Evolutionary conservation across 345 rosid species (phyloP), one percentile per base, ranked within the genome.

Genomic region (Aquilaria malaccensis): DNA sequence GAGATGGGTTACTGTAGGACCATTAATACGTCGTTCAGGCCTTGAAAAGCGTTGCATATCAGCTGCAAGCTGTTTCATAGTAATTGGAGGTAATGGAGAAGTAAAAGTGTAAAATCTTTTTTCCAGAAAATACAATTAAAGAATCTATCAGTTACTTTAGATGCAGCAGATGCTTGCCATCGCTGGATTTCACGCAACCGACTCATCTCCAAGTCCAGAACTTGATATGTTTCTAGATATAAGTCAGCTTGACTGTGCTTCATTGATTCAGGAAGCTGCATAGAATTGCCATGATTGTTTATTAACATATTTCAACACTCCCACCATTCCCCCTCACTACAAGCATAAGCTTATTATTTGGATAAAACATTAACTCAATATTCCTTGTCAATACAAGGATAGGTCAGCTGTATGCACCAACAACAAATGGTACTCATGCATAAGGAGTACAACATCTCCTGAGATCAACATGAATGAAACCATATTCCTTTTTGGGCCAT

Each of bases 21-120:
- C 99, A 81, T 94, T 94, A 66, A 94, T 94, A 46, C 95, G 88
- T 50, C 97, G 70, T 66, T 94, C 97, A 47, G 99, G 97, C 81
- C 97, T 85, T 41, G 99, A 94, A 82, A 94, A 94, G 9, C 97
- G 90, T 76, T 94, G 99, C 99, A 91, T 94, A 66, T 94, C 99
- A 67, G 93, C 95, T 64, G 97, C 99, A 61, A 94, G 83, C 99
- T 94, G 95, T 74, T 81, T 59, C 13, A 62, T 37, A 4, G 22
- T 77, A 75, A 64, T 65, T 66, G 61, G 56, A 9, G 74, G 64
- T 55, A 37, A 30, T 60, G 33, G 15, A 48, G 22, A 52, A 12
- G 22, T 37, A 49, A 55, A 13, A 70, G 45, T 55, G 45, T 31
- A 49, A 55, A 41, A 49, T 14, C 61, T 30, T 33, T 45, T 30